Evolutionary conservation across 1,284 basidiomycete species (phyloP).

Genomic region (Austropuccinia psidii): DNA sequence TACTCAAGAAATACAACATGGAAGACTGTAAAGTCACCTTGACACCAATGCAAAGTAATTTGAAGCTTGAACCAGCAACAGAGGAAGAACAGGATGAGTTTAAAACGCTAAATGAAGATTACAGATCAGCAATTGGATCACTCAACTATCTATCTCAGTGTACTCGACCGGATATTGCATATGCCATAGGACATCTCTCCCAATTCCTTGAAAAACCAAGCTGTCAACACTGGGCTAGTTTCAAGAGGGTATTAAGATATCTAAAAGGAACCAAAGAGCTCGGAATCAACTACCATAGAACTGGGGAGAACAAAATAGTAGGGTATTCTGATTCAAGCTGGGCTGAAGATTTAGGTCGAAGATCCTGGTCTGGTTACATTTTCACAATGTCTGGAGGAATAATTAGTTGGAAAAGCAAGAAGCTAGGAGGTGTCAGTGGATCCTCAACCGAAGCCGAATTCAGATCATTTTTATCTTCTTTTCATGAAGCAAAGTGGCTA

Average conservation of each 20-base stretch:
- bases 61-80: slow-evolving; percentile 17
- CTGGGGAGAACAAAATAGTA: too few species aligned
- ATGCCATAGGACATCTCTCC: slow-evolving; percentile 18
- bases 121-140: slow-evolving; percentile 25
- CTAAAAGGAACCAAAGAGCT: slow-evolving; percentile 14
- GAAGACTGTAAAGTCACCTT: slow-evolving; percentile 8
- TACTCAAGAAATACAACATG: slow-evolving; percentile 6
- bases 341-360: slow-evolving; percentile 27
- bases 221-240: background rate
- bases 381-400: slow-evolving; percentile 19
- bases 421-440: slow-evolving; percentile 22
- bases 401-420: slow-evolving; percentile 11
- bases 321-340: slow-evolving; percentile 37
- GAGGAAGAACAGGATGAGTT: slow-evolving; percentile 19
- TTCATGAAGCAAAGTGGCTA: slow-evolving; percentile 1
- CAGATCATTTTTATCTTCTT: background rate
- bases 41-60: slow-evolving; percentile 29
- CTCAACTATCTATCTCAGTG: slow-evolving; percentile 25
- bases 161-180: slow-evolving; percentile 30
- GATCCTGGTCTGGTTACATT: slow-evolving; percentile 27
- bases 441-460: slow-evolving; percentile 37
- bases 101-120: background rate
- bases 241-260: slow-evolving; percentile 28
- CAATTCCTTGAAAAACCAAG: slow-evolving; percentile 27
- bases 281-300: too few species aligned